Conservation (phyloP, 129 eudicot genomes). For the Centaurea solstitialis region DNA sequence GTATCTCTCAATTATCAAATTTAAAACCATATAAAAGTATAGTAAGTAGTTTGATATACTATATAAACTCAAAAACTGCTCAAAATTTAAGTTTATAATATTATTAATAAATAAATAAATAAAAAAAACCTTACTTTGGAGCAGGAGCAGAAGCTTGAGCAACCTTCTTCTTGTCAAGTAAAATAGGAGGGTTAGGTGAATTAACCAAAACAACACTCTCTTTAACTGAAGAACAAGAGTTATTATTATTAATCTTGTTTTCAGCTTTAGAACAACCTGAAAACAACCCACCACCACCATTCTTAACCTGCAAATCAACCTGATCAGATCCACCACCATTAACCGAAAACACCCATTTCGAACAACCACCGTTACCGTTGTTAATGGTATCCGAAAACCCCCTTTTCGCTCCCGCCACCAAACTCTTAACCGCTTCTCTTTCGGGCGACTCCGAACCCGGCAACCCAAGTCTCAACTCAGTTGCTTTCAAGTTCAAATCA, state of each 20-base stretch:
- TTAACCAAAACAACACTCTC: conserved; percentile 32
- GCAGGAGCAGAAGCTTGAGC: conserved; percentile 51
- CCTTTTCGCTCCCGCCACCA: conserved; percentile 67
- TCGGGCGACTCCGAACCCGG: conserved; percentile 85
- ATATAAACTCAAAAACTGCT: background rate
- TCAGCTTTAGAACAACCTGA: conserved; percentile 35
- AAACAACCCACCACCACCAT: conserved; percentile 42
- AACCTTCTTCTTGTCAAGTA: conserved; percentile 38
- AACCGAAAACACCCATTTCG: conserved; percentile 56
- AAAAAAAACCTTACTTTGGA: conserved; percentile 68
- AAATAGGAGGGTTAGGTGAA: conserved; percentile 28
- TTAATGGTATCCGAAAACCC: conserved; percentile 56
- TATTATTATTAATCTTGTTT: background rate
- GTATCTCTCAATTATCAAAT: background rate
- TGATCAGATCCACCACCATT: conserved; percentile 57
- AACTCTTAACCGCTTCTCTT: conserved; percentile 39
- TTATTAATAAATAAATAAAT: too few relatives aligned
- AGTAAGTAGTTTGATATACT: background rate
- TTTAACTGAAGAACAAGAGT: conserved; percentile 32
- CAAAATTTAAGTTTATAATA: background rate
- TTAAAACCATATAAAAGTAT: background rate
- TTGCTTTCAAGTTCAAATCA: conserved; percentile 68
- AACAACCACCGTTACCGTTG: conserved; percentile 42
- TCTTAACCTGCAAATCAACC: conserved; percentile 36
- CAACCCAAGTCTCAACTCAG: conserved; percentile 81